phyloP scores from a whole-genome alignment of 169 alveolate species.

The Neospora caninum region DNA sequence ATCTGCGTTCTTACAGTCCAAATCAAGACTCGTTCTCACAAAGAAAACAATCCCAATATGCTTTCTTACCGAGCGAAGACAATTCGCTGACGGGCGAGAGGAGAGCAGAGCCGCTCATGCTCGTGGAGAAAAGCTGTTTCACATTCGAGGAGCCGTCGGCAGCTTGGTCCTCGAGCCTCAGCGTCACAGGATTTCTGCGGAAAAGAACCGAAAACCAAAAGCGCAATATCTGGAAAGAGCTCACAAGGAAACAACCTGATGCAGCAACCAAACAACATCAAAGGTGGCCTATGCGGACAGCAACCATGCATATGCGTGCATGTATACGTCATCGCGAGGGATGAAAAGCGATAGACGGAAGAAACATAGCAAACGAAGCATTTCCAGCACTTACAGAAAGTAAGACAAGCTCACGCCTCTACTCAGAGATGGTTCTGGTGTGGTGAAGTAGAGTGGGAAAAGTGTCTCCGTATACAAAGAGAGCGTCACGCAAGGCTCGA shows the following conservation, averaged over 20 bases:
- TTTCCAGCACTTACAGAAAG: too few species aligned
- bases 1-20: background rate
- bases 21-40: background rate
- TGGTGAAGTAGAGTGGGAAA: too few species aligned
- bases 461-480: too few species aligned
- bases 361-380: too few species aligned
- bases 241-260: background rate
- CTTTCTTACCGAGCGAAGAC: constrained; percentile 37
- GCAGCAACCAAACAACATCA: too few species aligned
- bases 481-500: too few species aligned
- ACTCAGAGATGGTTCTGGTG: too few species aligned
- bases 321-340: too few species aligned
- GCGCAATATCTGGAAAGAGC: background rate
- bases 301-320: too few species aligned
- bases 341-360: too few species aligned
- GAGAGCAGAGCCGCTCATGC: constrained; percentile 20
- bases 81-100: constrained; percentile 45
- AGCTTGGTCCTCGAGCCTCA: constrained; percentile 36
- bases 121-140: constrained; percentile 20
- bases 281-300: too few species aligned
- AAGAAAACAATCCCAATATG: background rate
- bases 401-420: too few species aligned
- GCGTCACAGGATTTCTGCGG: constrained; percentile 43
- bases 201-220: background rate
- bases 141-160: constrained; percentile 15